Evolutionary conservation across 2,329 filamentous ascomycete species (phyloP), one percentile per base, ranked within the genome.

Genomic region (Xylariaceae sp.): DNA sequence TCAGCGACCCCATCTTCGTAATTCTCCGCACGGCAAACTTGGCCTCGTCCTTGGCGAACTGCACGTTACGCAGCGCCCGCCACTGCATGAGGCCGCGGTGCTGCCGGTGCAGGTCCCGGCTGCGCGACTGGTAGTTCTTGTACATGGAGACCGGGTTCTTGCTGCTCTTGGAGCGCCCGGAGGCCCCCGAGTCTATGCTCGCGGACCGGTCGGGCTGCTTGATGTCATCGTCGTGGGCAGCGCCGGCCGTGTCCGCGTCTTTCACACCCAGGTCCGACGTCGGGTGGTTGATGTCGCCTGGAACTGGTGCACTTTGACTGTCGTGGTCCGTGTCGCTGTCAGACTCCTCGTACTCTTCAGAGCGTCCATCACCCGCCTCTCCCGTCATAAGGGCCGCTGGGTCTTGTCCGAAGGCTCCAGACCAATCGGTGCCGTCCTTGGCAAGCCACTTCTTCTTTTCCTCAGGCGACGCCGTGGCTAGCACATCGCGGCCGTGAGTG

Each of bases 51-150:
- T 92, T 94, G 30, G 83, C 89, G 60, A 96, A 97, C 50, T 81
- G 79, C 15, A 79, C 70, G 58, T 95, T 95, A 28, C 90, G 74
- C 59, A 89, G 85, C 0, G 90, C 89, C 56, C 81, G 85, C 88
- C 89, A 97, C 62, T 97, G 90, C 87, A 96, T 94, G 57, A 95
- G 55, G 0, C 90, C 90, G 9, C 89, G 74, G 52, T 96, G 88
- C 65, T 89, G 88, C 1, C 89, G 77, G 59, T 89, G 83, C 59
- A 96, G 71, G 31, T 85, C 80, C 47, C 83, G 78, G 57, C 82
- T 87, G 46, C 79, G 74, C 40, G 71, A 70, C 52, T 78, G 80
- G 59, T 83, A 78, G 15, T 82, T 73, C 57, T 80, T 80, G 56
- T 73, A 70, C 50, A 73, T 67, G 50, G 69, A 69, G 43, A 78